A percentile compares a stretch with the other conserved stretches of the same genome.
phyloP scores from a whole-genome alignment of 768 basidiomycete genomes.

The Mycena albidolilacea region DNA sequence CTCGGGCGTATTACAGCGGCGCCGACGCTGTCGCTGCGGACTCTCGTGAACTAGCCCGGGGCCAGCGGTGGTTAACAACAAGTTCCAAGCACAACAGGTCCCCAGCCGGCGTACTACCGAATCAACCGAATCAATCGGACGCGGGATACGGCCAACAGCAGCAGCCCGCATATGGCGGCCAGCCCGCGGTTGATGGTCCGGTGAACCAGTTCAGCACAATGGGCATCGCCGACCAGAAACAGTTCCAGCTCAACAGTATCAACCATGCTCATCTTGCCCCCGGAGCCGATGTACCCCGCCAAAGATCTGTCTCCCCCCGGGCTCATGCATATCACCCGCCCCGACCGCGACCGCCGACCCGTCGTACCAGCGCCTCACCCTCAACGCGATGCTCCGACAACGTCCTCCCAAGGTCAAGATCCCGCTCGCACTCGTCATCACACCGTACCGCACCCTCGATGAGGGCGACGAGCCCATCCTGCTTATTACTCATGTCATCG shows the following conservation, averaged over 20 bases:
- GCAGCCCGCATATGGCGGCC: constrained; percentile 51
- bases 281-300: constrained; percentile 95
- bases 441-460: constrained; percentile 90
- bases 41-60: constrained; percentile 46
- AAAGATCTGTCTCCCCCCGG: constrained; percentile 90
- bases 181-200: constrained; percentile 68
- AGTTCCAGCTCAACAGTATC: constrained; percentile 84
- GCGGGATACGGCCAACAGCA: constrained; percentile 52
- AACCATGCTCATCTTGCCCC: constrained; percentile 93
- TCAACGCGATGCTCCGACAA: constrained; percentile 92
- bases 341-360: constrained; percentile 88
- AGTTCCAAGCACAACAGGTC: constrained; percentile 72
- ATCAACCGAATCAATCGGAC: constrained; percentile 44
- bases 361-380: constrained; percentile 92
- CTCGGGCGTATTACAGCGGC: constrained; percentile 82
- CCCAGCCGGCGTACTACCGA: constrained; percentile 50
- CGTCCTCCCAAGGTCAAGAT: constrained; percentile 92
- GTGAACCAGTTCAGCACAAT: constrained; percentile 91
- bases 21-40: constrained; percentile 55
- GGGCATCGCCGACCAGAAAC: constrained; percentile 86
- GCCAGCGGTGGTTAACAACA: constrained; percentile 69
- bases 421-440: constrained; percentile 90
- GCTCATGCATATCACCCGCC: constrained; percentile 83
- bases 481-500: constrained; percentile 95
- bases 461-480: constrained; percentile 89